Conservation (phyloP, 495 filamentous ascomycete species). For the Amorphotheca resinae region DNA sequence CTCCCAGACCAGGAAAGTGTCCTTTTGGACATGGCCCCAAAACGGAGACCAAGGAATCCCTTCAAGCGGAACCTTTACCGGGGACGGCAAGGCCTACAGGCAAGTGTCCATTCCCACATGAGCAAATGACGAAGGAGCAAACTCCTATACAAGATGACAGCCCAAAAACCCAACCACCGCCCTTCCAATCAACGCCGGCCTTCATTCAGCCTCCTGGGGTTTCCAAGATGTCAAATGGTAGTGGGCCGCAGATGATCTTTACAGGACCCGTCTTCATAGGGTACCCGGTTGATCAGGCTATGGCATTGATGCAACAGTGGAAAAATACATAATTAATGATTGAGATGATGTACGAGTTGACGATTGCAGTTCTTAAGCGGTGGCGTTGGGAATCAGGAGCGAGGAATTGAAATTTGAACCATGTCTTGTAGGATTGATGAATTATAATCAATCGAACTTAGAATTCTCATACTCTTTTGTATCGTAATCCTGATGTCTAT, state of each 20-base stretch:
- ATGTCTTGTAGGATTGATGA: background rate
- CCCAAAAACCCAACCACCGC: constrained; percentile 1
- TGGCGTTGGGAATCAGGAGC: background rate
- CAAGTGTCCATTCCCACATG: constrained; percentile 4
- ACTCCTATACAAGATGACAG: background rate
- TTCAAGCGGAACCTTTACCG: background rate
- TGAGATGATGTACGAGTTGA: background rate
- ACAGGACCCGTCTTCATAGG: constrained; percentile 86
- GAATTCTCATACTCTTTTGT: background rate
- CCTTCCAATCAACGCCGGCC: constrained; percentile 5
- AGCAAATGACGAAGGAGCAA: background rate
- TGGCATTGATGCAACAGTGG: constrained; percentile 51
- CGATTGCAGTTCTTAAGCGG: background rate
- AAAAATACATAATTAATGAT: constrained; percentile 10
- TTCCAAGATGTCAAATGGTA: constrained; percentile 3
- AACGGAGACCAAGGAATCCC: background rate
- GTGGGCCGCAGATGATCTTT: constrained; percentile 53
- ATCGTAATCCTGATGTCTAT: background rate
- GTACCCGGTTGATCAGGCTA: constrained; percentile 68
- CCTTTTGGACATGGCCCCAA: constrained; percentile 36
- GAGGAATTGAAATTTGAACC: too few species aligned
- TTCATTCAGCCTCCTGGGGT: constrained; percentile 14
- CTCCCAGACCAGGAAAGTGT: constrained; percentile 28
- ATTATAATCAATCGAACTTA: background rate
- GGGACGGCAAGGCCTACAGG: background rate